phyloP scores from a whole-genome alignment of 495 filamentous ascomycete genomes.

The Hyphodiscus hymeniophilus region DNA sequence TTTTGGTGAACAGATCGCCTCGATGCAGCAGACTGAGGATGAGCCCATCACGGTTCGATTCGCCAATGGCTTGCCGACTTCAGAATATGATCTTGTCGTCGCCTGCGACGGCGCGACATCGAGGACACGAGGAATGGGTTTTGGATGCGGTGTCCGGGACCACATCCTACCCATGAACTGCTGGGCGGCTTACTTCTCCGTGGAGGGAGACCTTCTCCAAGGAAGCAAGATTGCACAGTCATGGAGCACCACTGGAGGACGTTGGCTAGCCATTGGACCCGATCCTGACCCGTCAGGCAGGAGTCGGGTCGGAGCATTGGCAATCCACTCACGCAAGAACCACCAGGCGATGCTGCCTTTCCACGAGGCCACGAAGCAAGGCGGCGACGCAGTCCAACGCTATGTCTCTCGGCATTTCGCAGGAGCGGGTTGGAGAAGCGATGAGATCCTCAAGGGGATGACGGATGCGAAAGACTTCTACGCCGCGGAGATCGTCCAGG shows the following conservation, averaged over 20 bases:
- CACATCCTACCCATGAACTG: conserved; percentile 21
- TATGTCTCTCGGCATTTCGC: conserved; percentile 11
- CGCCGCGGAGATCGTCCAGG: conserved; percentile 25
- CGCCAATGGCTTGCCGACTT: conserved; percentile 28
- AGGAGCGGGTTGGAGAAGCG: conserved; percentile 36
- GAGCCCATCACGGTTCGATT: conserved; percentile 30
- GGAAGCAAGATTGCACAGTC: conserved; percentile 25
- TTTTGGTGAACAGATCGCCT: conserved; percentile 31
- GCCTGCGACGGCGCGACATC: conserved; percentile 42
- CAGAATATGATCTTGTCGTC: conserved; percentile 40
- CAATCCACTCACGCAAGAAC: conserved; percentile 23
- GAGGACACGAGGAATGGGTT: conserved; percentile 29
- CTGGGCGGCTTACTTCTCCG: conserved; percentile 34
- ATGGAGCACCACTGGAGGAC: conserved; percentile 31
- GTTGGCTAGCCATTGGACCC: conserved; percentile 27
- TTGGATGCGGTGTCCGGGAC: conserved; percentile 23
- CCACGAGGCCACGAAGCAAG: conserved; percentile 30
- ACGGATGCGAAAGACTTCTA: conserved; percentile 40
- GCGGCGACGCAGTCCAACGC: conserved; percentile 23
- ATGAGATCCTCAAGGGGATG: conserved; percentile 31
- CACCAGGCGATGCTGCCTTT: conserved; percentile 25
- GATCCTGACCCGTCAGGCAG: conserved; percentile 24
- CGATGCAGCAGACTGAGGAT: conserved; percentile 19
- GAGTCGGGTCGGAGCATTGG: conserved; percentile 28
- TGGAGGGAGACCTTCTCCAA: conserved; percentile 18